Conservation (phyloP, 148 eudicot genomes). For the Fallopia convolvulus region DNA sequence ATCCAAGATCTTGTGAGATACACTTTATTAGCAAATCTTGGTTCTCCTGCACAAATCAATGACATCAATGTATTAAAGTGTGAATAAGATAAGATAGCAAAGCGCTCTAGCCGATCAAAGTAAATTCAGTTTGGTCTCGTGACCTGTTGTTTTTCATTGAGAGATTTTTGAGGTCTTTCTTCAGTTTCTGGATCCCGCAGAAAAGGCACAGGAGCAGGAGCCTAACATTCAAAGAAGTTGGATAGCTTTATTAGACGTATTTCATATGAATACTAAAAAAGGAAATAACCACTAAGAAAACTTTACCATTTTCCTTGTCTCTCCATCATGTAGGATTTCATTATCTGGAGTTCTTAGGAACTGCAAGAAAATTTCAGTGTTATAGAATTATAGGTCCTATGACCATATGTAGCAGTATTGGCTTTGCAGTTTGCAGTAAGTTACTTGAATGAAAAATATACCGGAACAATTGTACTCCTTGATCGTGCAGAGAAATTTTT, state of each 20-base stretch:
- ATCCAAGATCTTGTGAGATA: conserved; percentile 74
- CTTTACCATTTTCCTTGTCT: conserved; percentile 15
- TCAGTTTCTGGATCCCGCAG: conserved; percentile 33
- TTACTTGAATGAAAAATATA: conserved; percentile 11
- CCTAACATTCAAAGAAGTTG: conserved; percentile 23
- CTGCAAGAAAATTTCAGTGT: background rate
- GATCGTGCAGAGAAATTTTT: conserved; percentile 28
- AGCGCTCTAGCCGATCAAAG: background rate
- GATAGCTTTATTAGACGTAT: background rate
- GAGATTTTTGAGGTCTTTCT: conserved; percentile 63
- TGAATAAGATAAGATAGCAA: background rate
- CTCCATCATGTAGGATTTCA: conserved; percentile 29
- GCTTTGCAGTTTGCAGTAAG: background rate
- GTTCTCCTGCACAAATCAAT: conserved; percentile 53
- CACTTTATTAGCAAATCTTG: conserved; percentile 82
- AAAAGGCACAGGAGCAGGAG: conserved; percentile 37
- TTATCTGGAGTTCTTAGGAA: conserved; percentile 47
- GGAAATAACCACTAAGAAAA: background rate
- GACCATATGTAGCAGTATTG: background rate
- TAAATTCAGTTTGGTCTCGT: conserved; percentile 13
- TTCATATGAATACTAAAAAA: background rate
- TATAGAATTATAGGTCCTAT: background rate
- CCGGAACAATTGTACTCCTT: conserved; percentile 36
- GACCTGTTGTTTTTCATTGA: conserved; percentile 91
- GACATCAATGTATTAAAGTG: background rate